Evolutionary conservation across 1,139 yeast species (phyloP), one percentile per base, ranked within the genome.

Genomic region (Nakaseomyces delphensis): DNA sequence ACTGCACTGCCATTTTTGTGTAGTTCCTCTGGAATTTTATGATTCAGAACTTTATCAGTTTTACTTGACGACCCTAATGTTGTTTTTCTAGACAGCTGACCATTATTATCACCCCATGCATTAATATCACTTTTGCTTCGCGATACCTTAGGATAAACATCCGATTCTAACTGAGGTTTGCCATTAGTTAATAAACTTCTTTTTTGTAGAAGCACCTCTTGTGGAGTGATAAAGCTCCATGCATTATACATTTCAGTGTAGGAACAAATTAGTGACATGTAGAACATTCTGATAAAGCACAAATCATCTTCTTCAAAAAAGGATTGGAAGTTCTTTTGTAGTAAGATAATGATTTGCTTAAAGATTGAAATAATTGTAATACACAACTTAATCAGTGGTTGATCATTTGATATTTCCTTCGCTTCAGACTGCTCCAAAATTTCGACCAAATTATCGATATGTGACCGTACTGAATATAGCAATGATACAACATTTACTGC

Each of bases 211-310:
- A 33, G 18, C 11, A 21, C 4, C 11, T 33, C 37, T 18, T 51
- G 59, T 3, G 79, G 76, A 0, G 69, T 63, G 23, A 82, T 56
- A 1, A 77, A 64, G 48, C 69, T 69, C 71, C 83, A 83, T 0
- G 94, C 83, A 57, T 85, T 83, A 50, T 73, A 71, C 38, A 87
- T 65, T 60, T 89, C 97, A 45, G 77, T 74, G 48, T 85, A 76
- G 1, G 93, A 74, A 13, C 93, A 86, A 57, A 74, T 77, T 10
- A 85, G 59, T 3, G 86, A 74, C 57, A 86, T 70, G 47, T 83
- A 77, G 36, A 84, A 71, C 72, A 85, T 73, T 49, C 96, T 69
- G 5, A 84, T 70, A 53, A 79, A 81, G 50, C 84, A 76, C 20
- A 80, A 70, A 57, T 83, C 93, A 36, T 77, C 75, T 40, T 71